Evolutionary conservation across 306 rosid species (phyloP), one percentile per base, ranked within the genome.

Genomic region (Castanopsis chinensis): DNA sequence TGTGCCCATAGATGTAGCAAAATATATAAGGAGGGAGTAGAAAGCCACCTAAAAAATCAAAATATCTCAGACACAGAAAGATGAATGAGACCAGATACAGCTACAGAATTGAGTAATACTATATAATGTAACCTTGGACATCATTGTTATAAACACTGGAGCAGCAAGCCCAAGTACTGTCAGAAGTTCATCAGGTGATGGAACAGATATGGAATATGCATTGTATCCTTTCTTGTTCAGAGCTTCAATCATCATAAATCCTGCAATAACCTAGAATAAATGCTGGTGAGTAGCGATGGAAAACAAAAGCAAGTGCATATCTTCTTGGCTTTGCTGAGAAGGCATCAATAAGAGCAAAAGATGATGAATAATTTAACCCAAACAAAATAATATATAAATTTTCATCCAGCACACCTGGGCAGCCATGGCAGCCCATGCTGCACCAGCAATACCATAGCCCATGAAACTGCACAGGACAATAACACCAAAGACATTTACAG

Each of bases 1-100:
- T 57, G 97, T 90, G 73, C 99, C 99, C 97, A 91, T 81, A 67
- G 99, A 86, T 54, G 99, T 90, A 55, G 97, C 95, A 87, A 86
- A 90, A 82, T 91, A 94, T 63, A 86, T 81, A 25, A 94, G 92
- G 74, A 91, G 85, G 27, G 95, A 69, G 80, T 90, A 94, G 84
- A 94, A 94, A 86, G 89, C 97, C 85, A 92, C 95, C 99, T 94
- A 80, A 45, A 74, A 70, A 51, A 82, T 61, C 73, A 79, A 35
- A 78, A 72, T 57, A 69, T 64, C 49, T 70, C 32, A 56, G 32
- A 27, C 30, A 51, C 21, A 23, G 7, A 17, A 9, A 28, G 64
- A 53, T 73, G 43, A 54, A 76, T 14, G 68, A 73, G 59, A 75
- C 43, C 67, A 74, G 75, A 77, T 8, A 64, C 55, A 70, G 51